Evolutionary conservation across 306 rosid species (phyloP).

Genomic region (Prunus persica): DNA sequence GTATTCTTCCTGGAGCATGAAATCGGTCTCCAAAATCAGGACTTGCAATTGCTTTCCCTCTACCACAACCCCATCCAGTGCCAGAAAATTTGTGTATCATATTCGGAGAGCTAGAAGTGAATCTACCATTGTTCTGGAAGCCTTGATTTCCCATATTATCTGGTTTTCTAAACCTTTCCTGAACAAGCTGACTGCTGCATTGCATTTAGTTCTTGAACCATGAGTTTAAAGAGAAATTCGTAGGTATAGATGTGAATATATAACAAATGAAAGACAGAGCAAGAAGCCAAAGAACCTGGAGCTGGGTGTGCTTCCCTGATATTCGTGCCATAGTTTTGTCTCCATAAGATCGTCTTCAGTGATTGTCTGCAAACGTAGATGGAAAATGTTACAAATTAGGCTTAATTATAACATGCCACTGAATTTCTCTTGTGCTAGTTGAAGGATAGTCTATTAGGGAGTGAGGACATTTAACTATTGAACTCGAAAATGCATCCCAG

Average conservation of each 20-base stretch:
- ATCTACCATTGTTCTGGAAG: neutral
- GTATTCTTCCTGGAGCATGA: neutral
- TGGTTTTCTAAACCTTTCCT: neutral
- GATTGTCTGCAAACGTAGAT: constrained; percentile 27
- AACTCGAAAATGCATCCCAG: neutral
- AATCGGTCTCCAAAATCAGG: neutral
- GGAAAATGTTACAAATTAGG: neutral
- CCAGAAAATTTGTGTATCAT: constrained; percentile 17
- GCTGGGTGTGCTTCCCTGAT: neutral
- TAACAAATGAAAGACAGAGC: neutral
- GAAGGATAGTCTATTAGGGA: neutral
- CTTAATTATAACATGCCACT: too few relatives aligned
- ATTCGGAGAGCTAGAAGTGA: constrained; percentile 5
- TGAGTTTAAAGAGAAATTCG: neutral
- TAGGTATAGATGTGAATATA: neutral
- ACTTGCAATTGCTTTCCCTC: constrained; percentile 17
- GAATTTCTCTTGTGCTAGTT: too few relatives aligned
- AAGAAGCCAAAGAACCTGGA: constrained; percentile 14
- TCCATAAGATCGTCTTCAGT: constrained; percentile 33
- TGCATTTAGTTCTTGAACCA: constrained; percentile 7
- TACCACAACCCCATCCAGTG: constrained; percentile 36
- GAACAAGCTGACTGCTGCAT: constrained; percentile 9
- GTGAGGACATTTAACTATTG: neutral
- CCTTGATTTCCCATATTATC: neutral
- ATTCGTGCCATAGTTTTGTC: constrained; percentile 42